Evolutionary conservation across 768 basidiomycete genomes (phyloP).

Genomic region (Lactifluus volemus): DNA sequence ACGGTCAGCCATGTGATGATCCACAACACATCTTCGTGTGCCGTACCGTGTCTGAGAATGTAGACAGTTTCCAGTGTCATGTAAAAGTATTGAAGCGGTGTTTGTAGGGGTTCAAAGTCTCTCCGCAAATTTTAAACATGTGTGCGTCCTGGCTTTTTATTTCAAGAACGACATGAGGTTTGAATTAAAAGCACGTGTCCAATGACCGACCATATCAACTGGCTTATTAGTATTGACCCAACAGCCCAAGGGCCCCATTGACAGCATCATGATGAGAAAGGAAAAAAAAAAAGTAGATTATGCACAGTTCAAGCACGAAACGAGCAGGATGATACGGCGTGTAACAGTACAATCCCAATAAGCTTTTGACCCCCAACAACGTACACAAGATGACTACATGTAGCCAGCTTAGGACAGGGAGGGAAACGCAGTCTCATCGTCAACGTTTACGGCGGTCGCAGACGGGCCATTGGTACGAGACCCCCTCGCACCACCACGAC

Average conservation of each 20-base stretch:
- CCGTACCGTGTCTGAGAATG: conserved; percentile 57
- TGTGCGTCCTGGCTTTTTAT: background rate
- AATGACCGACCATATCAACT: background rate
- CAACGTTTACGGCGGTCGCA: conserved; percentile 51
- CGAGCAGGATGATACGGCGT: conserved; percentile 16
- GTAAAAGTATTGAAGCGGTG: background rate
- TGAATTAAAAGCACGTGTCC: no score
- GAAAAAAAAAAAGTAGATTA: conserved; percentile 14
- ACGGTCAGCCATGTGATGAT: conserved; percentile 5
- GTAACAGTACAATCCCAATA: conserved; percentile 19
- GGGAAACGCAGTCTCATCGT: conserved; percentile 84
- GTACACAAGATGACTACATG: conserved; percentile 3
- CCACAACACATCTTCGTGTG: background rate
- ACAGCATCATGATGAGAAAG: background rate
- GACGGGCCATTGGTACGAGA: conserved; percentile 31
- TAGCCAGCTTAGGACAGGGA: conserved; percentile 48
- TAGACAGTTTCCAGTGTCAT: conserved; percentile 55
- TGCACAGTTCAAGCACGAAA: conserved; percentile 17
- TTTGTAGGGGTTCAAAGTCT: background rate
- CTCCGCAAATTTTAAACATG: background rate
- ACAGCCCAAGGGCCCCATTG: background rate
- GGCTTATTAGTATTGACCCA: background rate
- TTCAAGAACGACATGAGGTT: no score
- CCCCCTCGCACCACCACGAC: conserved; percentile 36
- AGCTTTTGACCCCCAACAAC: conserved; percentile 15